Percentiles rank a stretch among this genome's conserved stretches.
These are phyloP conservation scores for Cymodocea nodosa DNA, from an alignment of 116 monocot genomes.

Conservation along the genomic window DNA sequence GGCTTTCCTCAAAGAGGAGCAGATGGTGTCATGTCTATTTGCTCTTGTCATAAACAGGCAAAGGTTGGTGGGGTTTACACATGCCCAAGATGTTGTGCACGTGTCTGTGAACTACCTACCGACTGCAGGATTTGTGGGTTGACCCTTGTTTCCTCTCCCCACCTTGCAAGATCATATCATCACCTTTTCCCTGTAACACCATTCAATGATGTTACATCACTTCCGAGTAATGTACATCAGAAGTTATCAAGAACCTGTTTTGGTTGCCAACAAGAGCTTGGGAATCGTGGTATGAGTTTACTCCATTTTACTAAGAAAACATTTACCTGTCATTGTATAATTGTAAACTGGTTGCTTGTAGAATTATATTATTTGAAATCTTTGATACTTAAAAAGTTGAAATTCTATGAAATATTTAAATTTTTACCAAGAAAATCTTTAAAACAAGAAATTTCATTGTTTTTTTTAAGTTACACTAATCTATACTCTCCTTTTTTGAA, in stretches of 20 bases:
- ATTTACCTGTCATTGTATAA: too few species aligned
- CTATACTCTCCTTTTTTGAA: too few species aligned
- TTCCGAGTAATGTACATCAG: conserved; percentile 30
- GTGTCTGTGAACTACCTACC: conserved; percentile 88
- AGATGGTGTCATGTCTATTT: conserved; percentile 71
- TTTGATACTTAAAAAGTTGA: too few species aligned
- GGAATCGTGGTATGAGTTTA: conserved; percentile 45
- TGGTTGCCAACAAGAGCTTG: conserved; percentile 78
- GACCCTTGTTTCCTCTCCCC: conserved; percentile 98
- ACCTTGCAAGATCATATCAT: conserved; percentile 95
- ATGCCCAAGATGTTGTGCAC: conserved; percentile 88
- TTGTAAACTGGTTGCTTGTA: too few species aligned
- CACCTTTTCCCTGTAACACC: conserved; percentile 91
- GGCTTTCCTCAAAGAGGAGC: conserved; percentile 97
- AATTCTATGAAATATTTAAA: too few species aligned
- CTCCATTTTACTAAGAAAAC: background rate
- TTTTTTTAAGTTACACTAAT: too few species aligned
- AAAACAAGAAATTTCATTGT: too few species aligned
- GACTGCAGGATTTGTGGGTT: conserved; percentile 88
- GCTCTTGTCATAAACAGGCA: conserved; percentile 82
- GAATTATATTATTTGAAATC: too few species aligned
- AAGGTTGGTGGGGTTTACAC: conserved; percentile 91
- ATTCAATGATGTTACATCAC: conserved; percentile 52
- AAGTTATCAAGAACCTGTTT: conserved; percentile 58
- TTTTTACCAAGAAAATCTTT: too few species aligned